Conservation (phyloP, 176 grass and related monocot genomes). For the Eragrostis curvula region DNA sequence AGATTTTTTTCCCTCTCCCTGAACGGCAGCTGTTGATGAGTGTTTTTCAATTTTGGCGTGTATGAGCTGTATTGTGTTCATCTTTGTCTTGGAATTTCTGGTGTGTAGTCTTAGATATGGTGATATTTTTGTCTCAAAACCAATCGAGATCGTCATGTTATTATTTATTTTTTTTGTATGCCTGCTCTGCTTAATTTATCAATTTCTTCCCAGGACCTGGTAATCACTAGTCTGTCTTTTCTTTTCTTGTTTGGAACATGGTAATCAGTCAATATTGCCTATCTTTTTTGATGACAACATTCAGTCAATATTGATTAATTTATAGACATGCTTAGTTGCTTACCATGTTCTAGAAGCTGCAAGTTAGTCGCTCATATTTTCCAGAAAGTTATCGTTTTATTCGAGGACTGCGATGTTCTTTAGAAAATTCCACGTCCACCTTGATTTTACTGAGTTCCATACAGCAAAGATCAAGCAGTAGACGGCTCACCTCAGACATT, state of each 20-base stretch:
- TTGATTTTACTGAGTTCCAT: neutral
- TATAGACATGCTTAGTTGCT: constrained; percentile 21
- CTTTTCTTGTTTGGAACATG: neutral
- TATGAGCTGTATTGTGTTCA: neutral
- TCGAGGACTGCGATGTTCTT: neutral
- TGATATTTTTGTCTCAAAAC: neutral
- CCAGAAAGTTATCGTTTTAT: neutral
- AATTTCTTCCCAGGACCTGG: neutral
- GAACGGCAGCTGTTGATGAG: neutral
- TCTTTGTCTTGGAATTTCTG: constrained; percentile 17
- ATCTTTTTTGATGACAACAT: neutral
- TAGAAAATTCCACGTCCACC: neutral
- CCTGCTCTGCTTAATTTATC: neutral
- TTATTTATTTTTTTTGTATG: constrained; percentile 1
- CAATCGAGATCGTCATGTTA: neutral
- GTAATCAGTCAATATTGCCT: neutral
- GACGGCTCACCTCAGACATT: neutral
- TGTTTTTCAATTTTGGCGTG: neutral
- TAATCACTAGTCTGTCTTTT: constrained; percentile 6
- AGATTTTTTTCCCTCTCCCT: neutral
- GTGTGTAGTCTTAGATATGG: neutral
- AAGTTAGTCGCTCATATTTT: neutral
- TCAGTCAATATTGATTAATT: constrained; percentile 1
- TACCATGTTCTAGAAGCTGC: constrained; percentile 35
- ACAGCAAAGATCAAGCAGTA: neutral